A percentile compares a stretch with the other conserved stretches of the same genome.
phyloP scores from a whole-genome alignment of 768 basidiomycete genomes.

The Rickenella mellea region DNA sequence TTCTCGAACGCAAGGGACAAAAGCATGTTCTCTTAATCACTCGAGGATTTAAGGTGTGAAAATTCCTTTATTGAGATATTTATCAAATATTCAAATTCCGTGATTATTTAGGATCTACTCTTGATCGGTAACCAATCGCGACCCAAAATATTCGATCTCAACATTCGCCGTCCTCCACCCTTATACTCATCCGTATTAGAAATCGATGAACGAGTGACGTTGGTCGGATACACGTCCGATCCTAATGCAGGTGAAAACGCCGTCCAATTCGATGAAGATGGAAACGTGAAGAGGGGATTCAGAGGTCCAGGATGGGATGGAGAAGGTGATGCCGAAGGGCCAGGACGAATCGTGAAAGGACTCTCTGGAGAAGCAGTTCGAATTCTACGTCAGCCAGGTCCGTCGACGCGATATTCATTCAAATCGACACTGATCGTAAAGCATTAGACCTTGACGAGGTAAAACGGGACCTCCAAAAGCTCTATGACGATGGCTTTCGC shows the following conservation, averaged over 20 bases:
- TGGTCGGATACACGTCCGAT: slow-evolving; percentile 90
- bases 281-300: slow-evolving; percentile 58
- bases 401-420: slow-evolving; percentile 7
- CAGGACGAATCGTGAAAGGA: slow-evolving; percentile 72
- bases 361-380: slow-evolving; percentile 86
- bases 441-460: slow-evolving; percentile 41
- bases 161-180: slow-evolving; percentile 69
- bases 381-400: slow-evolving; percentile 67
- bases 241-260: slow-evolving; percentile 70
- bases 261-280: slow-evolving; percentile 66
- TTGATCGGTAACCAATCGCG: slow-evolving; percentile 93
- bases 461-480: slow-evolving; percentile 49
- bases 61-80: neutral
- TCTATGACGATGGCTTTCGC: slow-evolving; percentile 78
- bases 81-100: neutral
- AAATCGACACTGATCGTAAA: slow-evolving; percentile 2
- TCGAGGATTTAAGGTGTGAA: slow-evolving; percentile 56
- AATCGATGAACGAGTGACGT: slow-evolving; percentile 86
- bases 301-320: slow-evolving; percentile 74
- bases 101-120: slow-evolving; percentile 51
- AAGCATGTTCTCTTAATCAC: slow-evolving; percentile 89
- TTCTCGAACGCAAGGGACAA: slow-evolving; percentile 91
- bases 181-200: slow-evolving; percentile 61
- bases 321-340: slow-evolving; percentile 60
- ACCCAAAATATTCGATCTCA: slow-evolving; percentile 90